These are phyloP conservation scores for Protomyces inouyei DNA, from an alignment of 1,139 yeast species.

Conservation along the genomic window DNA sequence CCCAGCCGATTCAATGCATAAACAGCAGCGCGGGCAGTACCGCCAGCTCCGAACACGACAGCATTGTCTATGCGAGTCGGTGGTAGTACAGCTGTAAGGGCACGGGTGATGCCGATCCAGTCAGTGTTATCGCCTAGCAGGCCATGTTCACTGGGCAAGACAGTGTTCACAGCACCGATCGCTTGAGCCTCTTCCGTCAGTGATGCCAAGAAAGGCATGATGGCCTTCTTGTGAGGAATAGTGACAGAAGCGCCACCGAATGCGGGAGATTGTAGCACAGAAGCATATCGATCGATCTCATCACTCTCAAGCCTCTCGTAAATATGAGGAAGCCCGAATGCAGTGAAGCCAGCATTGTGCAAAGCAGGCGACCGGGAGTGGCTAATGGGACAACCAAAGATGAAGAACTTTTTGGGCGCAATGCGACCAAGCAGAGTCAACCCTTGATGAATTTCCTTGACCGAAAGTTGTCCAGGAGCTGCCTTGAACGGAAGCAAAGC, in stretches of 20 bases:
- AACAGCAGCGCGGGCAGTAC: slow-evolving; percentile 92
- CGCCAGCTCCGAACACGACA: slow-evolving; percentile 91
- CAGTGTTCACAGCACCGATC: slow-evolving; percentile 93
- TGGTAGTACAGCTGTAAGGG: slow-evolving; percentile 42
- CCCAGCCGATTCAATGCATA: slow-evolving; percentile 80
- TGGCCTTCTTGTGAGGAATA: slow-evolving; percentile 33
- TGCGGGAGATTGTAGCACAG: slow-evolving; percentile 18
- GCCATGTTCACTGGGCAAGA: slow-evolving; percentile 48
- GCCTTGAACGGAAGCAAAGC: slow-evolving; percentile 57
- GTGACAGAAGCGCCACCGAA: slow-evolving; percentile 36
- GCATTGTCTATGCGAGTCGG: slow-evolving; percentile 43
- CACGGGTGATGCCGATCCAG: slow-evolving; percentile 77
- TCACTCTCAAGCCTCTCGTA: slow-evolving; percentile 67
- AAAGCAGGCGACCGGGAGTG: slow-evolving; percentile 86
- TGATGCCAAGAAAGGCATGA: slow-evolving; percentile 30
- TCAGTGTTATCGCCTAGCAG: slow-evolving; percentile 89
- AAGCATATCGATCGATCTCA: slow-evolving; percentile 47
- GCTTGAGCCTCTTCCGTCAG: slow-evolving; percentile 64
- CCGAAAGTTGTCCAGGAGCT: slow-evolving; percentile 69
- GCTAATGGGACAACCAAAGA: slow-evolving; percentile 74
- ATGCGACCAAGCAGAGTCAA: slow-evolving; percentile 56
- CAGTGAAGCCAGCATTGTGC: slow-evolving; percentile 70
- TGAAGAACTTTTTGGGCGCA: slow-evolving; percentile 57
- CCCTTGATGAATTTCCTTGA: slow-evolving; percentile 55
- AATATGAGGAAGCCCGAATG: slow-evolving; percentile 70